phyloP scores from a whole-genome alignment of 768 basidiomycete genomes.

The Hericium rajendrae region DNA sequence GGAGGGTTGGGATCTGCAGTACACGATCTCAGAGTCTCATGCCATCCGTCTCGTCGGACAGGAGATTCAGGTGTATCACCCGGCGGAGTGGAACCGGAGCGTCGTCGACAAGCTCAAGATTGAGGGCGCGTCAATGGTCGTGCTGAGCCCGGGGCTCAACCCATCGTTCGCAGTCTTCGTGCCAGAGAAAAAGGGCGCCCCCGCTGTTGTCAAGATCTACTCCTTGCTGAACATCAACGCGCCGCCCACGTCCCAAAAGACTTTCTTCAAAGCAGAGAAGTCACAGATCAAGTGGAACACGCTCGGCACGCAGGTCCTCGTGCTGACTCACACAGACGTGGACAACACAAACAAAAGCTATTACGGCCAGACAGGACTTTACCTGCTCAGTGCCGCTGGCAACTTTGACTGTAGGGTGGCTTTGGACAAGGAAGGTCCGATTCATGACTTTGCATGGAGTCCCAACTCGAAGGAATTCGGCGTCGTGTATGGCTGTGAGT shows the following conservation, averaged over 20 bases:
- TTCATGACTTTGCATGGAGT: slow-evolving; percentile 94
- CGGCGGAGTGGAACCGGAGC: slow-evolving; percentile 72
- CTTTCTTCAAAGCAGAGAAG: slow-evolving; percentile 93
- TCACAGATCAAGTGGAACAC: slow-evolving; percentile 94
- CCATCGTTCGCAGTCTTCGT: slow-evolving; percentile 88
- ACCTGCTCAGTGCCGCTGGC: slow-evolving; percentile 84
- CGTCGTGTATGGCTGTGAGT: slow-evolving; percentile 93
- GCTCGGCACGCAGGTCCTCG: slow-evolving; percentile 83
- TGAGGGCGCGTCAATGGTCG: slow-evolving; percentile 71
- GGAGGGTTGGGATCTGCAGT: slow-evolving; percentile 88
- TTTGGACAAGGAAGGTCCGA: slow-evolving; percentile 92
- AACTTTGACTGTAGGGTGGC: slow-evolving; percentile 87
- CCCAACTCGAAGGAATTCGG: slow-evolving; percentile 96
- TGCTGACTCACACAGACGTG: slow-evolving; percentile 92
- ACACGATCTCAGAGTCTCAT: slow-evolving; percentile 82
- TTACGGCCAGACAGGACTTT: slow-evolving; percentile 95
- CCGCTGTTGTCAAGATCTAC: slow-evolving; percentile 81
- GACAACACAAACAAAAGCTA: slow-evolving; percentile 97
- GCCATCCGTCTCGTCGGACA: slow-evolving; percentile 71
- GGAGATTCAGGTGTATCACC: slow-evolving; percentile 79
- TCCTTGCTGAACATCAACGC: slow-evolving; percentile 51
- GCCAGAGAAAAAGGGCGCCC: slow-evolving; percentile 92
- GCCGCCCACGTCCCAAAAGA: slow-evolving; percentile 78
- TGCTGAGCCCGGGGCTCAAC: slow-evolving; percentile 77
- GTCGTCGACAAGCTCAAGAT: slow-evolving; percentile 74